Percentiles rank a stretch among this genome's conserved stretches.
These are phyloP conservation scores for Penicillium diatomitis DNA, from an alignment of 495 filamentous ascomycete species.

Conservation along the genomic window DNA sequence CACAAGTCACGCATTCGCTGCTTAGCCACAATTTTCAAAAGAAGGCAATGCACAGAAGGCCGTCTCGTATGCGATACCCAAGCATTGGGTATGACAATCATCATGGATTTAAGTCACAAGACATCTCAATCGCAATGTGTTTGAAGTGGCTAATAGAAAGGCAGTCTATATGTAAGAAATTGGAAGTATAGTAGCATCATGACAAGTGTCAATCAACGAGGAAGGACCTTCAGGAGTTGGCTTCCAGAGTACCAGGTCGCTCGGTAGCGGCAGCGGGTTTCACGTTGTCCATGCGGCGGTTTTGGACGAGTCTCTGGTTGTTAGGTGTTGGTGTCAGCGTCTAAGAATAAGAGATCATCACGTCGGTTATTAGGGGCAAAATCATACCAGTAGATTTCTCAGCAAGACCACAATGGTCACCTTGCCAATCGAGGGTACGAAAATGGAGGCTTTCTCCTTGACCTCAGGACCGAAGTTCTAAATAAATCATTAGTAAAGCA, in stretches of 20 bases:
- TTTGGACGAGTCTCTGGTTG: conserved; percentile 41
- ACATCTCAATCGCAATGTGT: conserved; percentile 2
- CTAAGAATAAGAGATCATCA: no score
- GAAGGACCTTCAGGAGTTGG: conserved; percentile 12
- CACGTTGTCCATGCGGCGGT: conserved; percentile 35
- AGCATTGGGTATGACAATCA: neutral
- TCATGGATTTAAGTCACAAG: neutral
- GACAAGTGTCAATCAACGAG: conserved; percentile 2
- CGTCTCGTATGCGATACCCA: neutral
- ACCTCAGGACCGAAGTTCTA: conserved; percentile 81
- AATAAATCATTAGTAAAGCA: conserved; percentile 1
- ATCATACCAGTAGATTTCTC: conserved; percentile 72
- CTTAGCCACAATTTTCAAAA: no score
- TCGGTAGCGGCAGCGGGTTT: conserved; percentile 39
- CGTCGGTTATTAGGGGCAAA: no score
- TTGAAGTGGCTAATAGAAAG: conserved; percentile 17
- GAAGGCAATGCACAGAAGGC: no score
- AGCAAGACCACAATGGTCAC: conserved; percentile 91
- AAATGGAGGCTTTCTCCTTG: conserved; percentile 92
- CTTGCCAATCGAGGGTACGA: conserved; percentile 93
- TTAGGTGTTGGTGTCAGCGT: neutral
- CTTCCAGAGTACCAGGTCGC: conserved; percentile 34
- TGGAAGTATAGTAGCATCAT: conserved; percentile 4
- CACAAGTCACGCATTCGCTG: no score
- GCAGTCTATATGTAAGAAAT: conserved; percentile 14